A percentile compares a stretch with the other conserved stretches of the same genome.
Conservation (phyloP, 2,329 filamentous ascomycete genomes). For the Pseudogymnoascus verrucosus region DNA sequence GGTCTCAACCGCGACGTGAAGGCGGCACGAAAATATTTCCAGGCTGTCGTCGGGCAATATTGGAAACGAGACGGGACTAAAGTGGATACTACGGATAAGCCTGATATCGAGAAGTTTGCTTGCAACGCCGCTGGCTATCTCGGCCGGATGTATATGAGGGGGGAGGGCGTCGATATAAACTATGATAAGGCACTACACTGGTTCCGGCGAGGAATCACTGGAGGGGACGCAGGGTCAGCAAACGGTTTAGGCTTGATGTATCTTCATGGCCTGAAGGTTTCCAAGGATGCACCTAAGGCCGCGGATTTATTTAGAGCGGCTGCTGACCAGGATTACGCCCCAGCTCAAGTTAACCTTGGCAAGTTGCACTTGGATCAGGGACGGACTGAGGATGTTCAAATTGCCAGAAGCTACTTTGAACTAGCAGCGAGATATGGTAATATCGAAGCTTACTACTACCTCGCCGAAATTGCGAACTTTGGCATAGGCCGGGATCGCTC, state of each 20-base stretch:
- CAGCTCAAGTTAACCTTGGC: slow-evolving; percentile 59
- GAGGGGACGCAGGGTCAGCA: slow-evolving; percentile 58
- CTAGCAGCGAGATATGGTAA: slow-evolving; percentile 59
- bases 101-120: slow-evolving; percentile 54
- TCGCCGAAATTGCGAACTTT: slow-evolving; percentile 60
- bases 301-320: slow-evolving; percentile 58
- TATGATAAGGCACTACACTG: slow-evolving; percentile 56
- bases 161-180: slow-evolving; percentile 61
- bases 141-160: slow-evolving; percentile 63
- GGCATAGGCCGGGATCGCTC: slow-evolving; percentile 58
- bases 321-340: slow-evolving; percentile 58
- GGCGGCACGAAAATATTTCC: slow-evolving; percentile 60
- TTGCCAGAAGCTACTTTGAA: slow-evolving; percentile 61
- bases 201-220: slow-evolving; percentile 58
- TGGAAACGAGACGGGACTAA: slow-evolving; percentile 59
- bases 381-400: slow-evolving; percentile 31
- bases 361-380: slow-evolving; percentile 64
- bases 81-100: slow-evolving; percentile 42
- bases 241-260: slow-evolving; percentile 65
- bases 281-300: slow-evolving; percentile 52
- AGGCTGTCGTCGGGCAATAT: slow-evolving; percentile 57
- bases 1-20: slow-evolving; percentile 53
- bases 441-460: slow-evolving; percentile 66
- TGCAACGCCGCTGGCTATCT: slow-evolving; percentile 64
- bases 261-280: slow-evolving; percentile 57